These are phyloP conservation scores for Quillaja saponaria DNA, from an alignment of 306 rosid genomes.

Conservation along the genomic window DNA sequence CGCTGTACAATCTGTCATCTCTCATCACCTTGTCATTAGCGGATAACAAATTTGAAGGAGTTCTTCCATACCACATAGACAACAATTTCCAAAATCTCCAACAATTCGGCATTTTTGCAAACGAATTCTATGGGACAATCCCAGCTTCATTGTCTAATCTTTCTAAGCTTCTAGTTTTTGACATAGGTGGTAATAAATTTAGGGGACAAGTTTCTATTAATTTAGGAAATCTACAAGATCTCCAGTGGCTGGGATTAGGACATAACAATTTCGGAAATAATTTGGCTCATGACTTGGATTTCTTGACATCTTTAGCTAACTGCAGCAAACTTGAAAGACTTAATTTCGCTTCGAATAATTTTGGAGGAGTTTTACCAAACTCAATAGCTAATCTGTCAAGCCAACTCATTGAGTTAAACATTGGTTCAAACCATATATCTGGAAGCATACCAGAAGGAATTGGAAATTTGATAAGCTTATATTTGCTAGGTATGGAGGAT, in stretches of 20 bases:
- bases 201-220: too few species aligned
- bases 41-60: conserved; percentile 28
- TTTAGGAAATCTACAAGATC: too few species aligned
- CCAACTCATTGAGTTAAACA: not conserved
- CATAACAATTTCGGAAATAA: conserved; percentile 26
- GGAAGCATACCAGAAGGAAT: conserved; percentile 33
- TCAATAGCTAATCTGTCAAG: conserved; percentile 35
- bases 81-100: conserved; percentile 25
- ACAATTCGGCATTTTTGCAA: not conserved
- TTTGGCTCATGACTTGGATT: conserved; percentile 28
- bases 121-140: too few species aligned
- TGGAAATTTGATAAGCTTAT: too few species aligned
- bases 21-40: not conserved
- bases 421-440: conserved; percentile 12
- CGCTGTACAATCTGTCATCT: conserved; percentile 30
- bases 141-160: too few species aligned
- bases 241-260: not conserved
- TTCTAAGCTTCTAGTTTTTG: conserved; percentile 29
- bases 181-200: not conserved
- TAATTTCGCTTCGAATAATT: too few species aligned
- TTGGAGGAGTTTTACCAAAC: too few species aligned
- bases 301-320: too few species aligned
- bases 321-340: too few species aligned
- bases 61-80: too few species aligned
- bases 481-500: conserved; percentile 25